Conservation (phyloP, 176 grass and related monocot species). For the Oryza glaberrima region DNA sequence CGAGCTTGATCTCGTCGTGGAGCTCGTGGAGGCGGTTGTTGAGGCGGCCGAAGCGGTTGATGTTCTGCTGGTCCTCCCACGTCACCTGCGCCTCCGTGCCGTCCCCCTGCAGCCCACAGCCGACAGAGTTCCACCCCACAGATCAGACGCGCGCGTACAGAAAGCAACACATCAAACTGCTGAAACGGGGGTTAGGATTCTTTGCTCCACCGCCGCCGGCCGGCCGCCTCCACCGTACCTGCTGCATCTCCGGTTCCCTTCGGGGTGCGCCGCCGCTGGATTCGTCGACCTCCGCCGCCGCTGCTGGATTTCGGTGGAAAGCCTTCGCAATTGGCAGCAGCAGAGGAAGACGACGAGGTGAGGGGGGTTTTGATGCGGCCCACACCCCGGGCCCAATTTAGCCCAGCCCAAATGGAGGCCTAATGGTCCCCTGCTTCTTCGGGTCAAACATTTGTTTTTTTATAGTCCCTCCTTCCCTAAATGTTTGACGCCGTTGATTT, state of each 20-base stretch:
- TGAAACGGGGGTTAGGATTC: slow-evolving; percentile 19
- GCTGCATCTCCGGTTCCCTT: slow-evolving; percentile 53
- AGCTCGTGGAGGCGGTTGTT: slow-evolving; percentile 96
- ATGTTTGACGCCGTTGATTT: too few species aligned
- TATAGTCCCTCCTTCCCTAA: too few species aligned
- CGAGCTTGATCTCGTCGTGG: slow-evolving; percentile 86
- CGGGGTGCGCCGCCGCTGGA: not conserved
- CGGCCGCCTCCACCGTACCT: slow-evolving; percentile 38
- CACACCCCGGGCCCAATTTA: not conserved
- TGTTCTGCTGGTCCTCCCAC: slow-evolving; percentile 99
- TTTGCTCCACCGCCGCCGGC: not conserved
- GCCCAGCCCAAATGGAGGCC: not conserved
- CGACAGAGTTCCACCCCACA: not conserved
- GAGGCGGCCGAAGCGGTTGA: slow-evolving; percentile 92
- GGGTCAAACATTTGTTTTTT: too few species aligned
- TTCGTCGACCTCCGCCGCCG: not conserved
- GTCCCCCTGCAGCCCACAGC: slow-evolving; percentile 55
- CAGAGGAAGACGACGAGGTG: not conserved
- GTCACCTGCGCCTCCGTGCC: slow-evolving; percentile 94
- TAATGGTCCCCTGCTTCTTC: not conserved
- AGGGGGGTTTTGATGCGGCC: too few species aligned
- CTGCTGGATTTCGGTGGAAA: not conserved
- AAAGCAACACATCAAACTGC: not conserved
- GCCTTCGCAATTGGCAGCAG: too few species aligned
- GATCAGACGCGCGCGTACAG: not conserved